Conservation (phyloP, 2,329 filamentous ascomycete species). For the Neoarthrinium moseri region DNA sequence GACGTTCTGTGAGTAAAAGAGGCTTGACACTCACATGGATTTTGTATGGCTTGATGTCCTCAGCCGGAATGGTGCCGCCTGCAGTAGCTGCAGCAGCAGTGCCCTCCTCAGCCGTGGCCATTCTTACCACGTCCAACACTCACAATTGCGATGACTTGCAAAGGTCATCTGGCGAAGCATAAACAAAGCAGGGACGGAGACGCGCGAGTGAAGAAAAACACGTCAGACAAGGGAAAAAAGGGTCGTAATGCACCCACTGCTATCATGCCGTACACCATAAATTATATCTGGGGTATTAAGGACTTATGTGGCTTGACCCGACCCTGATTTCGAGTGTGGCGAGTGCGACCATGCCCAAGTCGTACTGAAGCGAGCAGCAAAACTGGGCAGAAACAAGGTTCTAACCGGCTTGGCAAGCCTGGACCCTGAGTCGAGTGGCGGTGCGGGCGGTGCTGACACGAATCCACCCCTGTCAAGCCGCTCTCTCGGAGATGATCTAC, state of each 20-base stretch:
- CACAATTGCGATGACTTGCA: constrained; percentile 11
- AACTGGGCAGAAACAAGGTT: constrained; percentile 24
- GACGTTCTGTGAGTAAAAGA: background rate
- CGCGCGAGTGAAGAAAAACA: background rate
- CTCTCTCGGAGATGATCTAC: constrained; percentile 20
- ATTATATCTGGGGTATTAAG: constrained; percentile 6
- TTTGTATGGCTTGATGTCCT: constrained; percentile 53
- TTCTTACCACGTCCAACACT: constrained; percentile 10
- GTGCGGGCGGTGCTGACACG: constrained; percentile 24
- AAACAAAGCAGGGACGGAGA: background rate
- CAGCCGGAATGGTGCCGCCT: constrained; percentile 8
- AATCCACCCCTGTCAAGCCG: constrained; percentile 9
- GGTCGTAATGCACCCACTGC: background rate
- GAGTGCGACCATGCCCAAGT: constrained; percentile 15
- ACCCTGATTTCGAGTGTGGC: constrained; percentile 23
- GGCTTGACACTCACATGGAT: constrained; percentile 49
- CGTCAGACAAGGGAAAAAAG: constrained; percentile 1
- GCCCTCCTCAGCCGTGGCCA: constrained; percentile 26
- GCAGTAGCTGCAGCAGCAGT: constrained; percentile 13
- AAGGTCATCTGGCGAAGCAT: background rate
- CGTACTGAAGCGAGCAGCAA: constrained; percentile 16
- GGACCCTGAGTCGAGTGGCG: constrained; percentile 24
- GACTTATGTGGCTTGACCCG: constrained; percentile 2
- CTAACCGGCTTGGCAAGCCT: constrained; percentile 11
- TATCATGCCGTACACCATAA: constrained; percentile 8